Evolutionary conservation across 2,329 filamentous ascomycete genomes (phyloP), one percentile per base, ranked within the genome.

Genomic region (Cryphonectria parasitica): DNA sequence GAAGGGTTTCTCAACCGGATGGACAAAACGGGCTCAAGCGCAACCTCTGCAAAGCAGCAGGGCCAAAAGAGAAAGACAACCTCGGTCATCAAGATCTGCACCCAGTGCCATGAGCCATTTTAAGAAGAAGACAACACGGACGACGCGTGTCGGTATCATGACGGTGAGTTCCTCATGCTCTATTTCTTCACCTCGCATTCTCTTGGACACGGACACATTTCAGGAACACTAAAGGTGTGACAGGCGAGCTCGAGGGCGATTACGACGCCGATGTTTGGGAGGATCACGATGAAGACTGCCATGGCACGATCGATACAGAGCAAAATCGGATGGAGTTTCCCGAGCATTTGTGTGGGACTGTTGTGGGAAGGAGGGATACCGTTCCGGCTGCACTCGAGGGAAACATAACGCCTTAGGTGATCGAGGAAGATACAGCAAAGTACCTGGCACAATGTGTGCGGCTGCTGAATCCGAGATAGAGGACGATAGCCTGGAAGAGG

Each of bases 311-410:
- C 10, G 76, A 79, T 66, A 73, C 73, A 1, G 28, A 72, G 0
- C 72, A 75, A 41, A 76, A 71, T 39, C 72, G 74, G 0, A 66
- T 77, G 22, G 72, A 77, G 2, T 75, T 36, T 45, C 76, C 77
- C 0, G 73, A 78, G 13, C 75, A 39, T 79, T 79, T 71, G 41
- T 69, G 15, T 80, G 78, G 79, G 39, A 52, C 25, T 80, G 78
- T 65, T 80, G 78, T 67, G 64, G 74, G 0, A 49, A 74, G 31
- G 34, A 19, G 7, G 73, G 71, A 11, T 62, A 64, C 4, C 54
- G 49, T 13, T n/a, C 17, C n/a, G 69, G 73, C 5, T 74, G 74
- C 69, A 69, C 36, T 28, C 58, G 63, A 3, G 72, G 73, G 1
- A 63, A 36, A 15, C 73, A 75, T 64, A 52, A 63, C n/a, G 67